Conservation (phyloP, 306 rosid species). For the Glycine tomentella region DNA sequence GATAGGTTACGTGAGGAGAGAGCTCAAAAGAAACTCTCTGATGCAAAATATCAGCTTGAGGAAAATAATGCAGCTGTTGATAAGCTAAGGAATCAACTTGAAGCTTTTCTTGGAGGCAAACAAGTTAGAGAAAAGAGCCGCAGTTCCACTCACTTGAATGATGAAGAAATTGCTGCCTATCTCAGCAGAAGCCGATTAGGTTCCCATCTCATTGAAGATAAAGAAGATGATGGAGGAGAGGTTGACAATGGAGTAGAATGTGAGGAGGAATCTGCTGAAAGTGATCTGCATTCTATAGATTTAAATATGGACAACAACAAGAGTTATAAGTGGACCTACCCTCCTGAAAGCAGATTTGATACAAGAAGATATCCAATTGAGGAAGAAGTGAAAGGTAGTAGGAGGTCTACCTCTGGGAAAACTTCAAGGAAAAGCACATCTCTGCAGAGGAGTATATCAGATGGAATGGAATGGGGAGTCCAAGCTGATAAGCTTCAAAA, state of each 20-base stretch:
- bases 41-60: constrained; percentile 76
- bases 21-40: constrained; percentile 76
- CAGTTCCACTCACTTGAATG: constrained; percentile 64
- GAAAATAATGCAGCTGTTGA: constrained; percentile 86
- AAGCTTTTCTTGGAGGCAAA: constrained; percentile 80
- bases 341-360: constrained; percentile 67
- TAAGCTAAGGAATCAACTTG: constrained; percentile 84
- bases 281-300: constrained; percentile 94
- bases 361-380: constrained; percentile 62
- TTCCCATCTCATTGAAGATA: constrained; percentile 62
- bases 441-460: constrained; percentile 90
- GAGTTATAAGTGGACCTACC: constrained; percentile 73
- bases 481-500: constrained; percentile 72
- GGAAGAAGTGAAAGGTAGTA: constrained; percentile 67
- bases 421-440: constrained; percentile 79
- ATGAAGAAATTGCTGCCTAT: constrained; percentile 71
- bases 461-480: constrained; percentile 80
- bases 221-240: constrained; percentile 81
- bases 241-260: constrained; percentile 78
- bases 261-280: constrained; percentile 83
- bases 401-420: constrained; percentile 78
- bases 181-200: constrained; percentile 60
- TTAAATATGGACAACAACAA: constrained; percentile 86
- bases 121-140: constrained; percentile 71
- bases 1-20: constrained; percentile 75